Evolutionary conservation across 73 alveolate species (phyloP).

Genomic region (Paramecium tetraurelia): DNA sequence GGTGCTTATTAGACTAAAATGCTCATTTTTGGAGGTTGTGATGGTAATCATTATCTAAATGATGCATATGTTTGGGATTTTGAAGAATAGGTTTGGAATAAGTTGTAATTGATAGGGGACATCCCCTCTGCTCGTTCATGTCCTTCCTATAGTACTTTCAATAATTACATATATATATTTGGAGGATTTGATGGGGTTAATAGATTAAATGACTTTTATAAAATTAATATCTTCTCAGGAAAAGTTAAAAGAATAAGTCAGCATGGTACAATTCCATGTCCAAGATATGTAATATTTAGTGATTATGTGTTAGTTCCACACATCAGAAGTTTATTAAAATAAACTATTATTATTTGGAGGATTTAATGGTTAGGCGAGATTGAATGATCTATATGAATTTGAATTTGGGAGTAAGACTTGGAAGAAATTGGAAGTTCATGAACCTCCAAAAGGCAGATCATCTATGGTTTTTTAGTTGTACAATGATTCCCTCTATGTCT

Average conservation of each 20-base stretch:
- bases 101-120: slow-evolving; percentile 36
- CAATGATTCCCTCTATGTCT: slow-evolving; percentile 77
- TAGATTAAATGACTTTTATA: slow-evolving; percentile 77
- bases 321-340: slow-evolving; percentile 76
- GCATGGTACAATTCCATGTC: slow-evolving; percentile 73
- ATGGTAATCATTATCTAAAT: slow-evolving; percentile 42
- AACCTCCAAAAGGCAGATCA: slow-evolving; percentile 72
- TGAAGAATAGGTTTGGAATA: slow-evolving; percentile 2
- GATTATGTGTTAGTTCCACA: not conserved
- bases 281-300: slow-evolving; percentile 36
- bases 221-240: slow-evolving; percentile 67
- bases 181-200: slow-evolving; percentile 87
- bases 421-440: slow-evolving; percentile 70
- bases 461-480: slow-evolving; percentile 79
- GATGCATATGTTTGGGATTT: slow-evolving; percentile 55
- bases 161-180: slow-evolving; percentile 65
- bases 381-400: slow-evolving; percentile 83
- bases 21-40: slow-evolving; percentile 60
- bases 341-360: slow-evolving; percentile 81
- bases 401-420: slow-evolving; percentile 70
- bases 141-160: slow-evolving; percentile 12
- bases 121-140: slow-evolving; percentile 59
- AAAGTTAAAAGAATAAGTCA: slow-evolving; percentile 30
- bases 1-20: slow-evolving; percentile 36
- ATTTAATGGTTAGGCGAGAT: slow-evolving; percentile 81